A percentile compares a stretch with the other conserved stretches of the same genome.
phyloP scores from a whole-genome alignment of 441 rosid genomes.

The Croton setiger region DNA sequence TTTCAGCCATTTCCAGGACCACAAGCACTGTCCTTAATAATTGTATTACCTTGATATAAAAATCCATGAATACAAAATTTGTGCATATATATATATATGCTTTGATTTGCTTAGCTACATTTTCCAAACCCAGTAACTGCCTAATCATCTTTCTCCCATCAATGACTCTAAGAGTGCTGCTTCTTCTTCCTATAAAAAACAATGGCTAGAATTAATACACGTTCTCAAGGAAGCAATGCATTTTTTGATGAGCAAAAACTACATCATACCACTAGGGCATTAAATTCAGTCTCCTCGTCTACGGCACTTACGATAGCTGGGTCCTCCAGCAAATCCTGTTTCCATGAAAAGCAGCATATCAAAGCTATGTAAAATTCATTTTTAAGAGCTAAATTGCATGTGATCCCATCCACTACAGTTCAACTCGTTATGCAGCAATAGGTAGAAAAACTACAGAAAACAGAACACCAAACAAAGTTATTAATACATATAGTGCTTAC shows the following conservation, averaged over 20 bases:
- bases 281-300: slow-evolving; percentile 95
- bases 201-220: slow-evolving; percentile 4
- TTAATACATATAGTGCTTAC: slow-evolving; percentile 44
- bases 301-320: slow-evolving; percentile 67
- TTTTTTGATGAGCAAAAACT: not conserved
- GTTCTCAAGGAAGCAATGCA: not conserved
- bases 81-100: too few species aligned
- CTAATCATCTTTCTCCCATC: slow-evolving; percentile 55
- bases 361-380: too few species aligned
- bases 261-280: slow-evolving; percentile 78
- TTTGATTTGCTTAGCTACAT: too few species aligned
- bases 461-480: not conserved
- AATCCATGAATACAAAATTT: too few species aligned
- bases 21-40: too few species aligned
- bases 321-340: slow-evolving; percentile 87
- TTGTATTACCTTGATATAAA: too few species aligned
- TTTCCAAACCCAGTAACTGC: not conserved
- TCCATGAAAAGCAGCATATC: slow-evolving; percentile 2
- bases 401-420: too few species aligned
- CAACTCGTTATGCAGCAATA: slow-evolving; percentile 5
- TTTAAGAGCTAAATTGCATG: too few species aligned
- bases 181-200: slow-evolving; percentile 72
- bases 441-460: not conserved
- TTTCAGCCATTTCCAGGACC: too few species aligned
- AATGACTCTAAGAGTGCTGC: slow-evolving; percentile 82